Base-by-base conservation (phyloP, 495 filamentous ascomycete genomes). In the Hypoxylon cercidicola region DNA sequence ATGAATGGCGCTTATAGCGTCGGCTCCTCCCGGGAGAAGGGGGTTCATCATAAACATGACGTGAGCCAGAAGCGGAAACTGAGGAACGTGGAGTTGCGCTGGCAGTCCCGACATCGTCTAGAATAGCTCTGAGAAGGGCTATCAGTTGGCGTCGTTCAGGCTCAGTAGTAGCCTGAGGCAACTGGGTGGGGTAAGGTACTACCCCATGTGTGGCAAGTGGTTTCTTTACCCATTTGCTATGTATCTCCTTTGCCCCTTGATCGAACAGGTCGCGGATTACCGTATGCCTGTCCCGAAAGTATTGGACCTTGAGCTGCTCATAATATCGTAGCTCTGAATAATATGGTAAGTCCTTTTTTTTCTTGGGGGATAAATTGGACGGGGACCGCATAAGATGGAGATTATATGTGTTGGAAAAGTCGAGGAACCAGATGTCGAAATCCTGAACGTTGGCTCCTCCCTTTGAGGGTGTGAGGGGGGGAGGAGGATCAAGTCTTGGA, bases 351-450 rank as follows among this genome's bases (percentile, higher is more conserved):
- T 21, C 3, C 25, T 49, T 5, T 20, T 50, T 59, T 21, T 59
- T 56, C 23, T 73, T 55, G 18, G 60, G 55, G 1, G 60, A 55
- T 7, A 73, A n/a, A 39, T 54, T 53, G 5, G 55, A 30, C 11
- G 70, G 64, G 28, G 71, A 37, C 32, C 68, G 60, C 1, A 44
- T 68, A 15, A 73, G 56, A 50, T 67, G 64, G 23, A 73, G 54
- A 47, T 64, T 71, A 39, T 73, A 73, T 0, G 49, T 16, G 11
- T 73, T 72, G 41, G 68, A 73, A 41, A 73, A 72, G 25, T 73
- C 68, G 48, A 73, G 58, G 52, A 71, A 73, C 71, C 71, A 73
- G 11, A 73, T 53, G 20, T 71, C 65, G 45, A 73, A 73, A 0
- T 62, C 55, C 19, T 18, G 20, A 32, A 35, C 32, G 15, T 43